phyloP scores from a whole-genome alignment of 305 asterid genomes.

The Nicotiana rustica region DNA sequence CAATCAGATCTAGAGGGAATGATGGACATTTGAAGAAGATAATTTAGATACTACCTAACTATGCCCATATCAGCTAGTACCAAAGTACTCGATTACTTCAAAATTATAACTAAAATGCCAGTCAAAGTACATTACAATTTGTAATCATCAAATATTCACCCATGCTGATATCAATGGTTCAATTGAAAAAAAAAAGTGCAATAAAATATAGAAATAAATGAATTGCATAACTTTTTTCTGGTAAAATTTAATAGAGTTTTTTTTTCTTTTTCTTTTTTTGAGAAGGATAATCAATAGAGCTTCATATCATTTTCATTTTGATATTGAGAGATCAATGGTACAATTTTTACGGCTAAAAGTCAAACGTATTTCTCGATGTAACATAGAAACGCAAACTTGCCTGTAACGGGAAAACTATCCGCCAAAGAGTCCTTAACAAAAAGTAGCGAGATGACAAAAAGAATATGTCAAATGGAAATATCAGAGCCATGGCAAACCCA shows the following conservation, averaged over 20 bases:
- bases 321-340: background rate
- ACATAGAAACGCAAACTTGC: conserved; percentile 57
- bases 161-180: conserved; percentile 28
- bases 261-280: background rate
- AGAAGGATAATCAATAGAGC: background rate
- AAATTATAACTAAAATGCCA: background rate
- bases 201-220: conserved; percentile 1
- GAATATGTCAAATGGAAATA: conserved; percentile 96
- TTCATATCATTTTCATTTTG: conserved; percentile 26
- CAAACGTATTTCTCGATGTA: conserved; percentile 1
- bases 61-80: conserved; percentile 23
- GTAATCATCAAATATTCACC: conserved; percentile 19
- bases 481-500: conserved; percentile 80
- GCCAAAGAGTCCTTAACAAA: conserved; percentile 88
- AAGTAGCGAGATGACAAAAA: conserved; percentile 90
- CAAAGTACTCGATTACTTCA: conserved; percentile 24
- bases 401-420: conserved; percentile 89
- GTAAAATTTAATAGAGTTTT: conserved; percentile 13
- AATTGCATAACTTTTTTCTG: background rate
- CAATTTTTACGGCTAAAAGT: conserved; percentile 2
- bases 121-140: background rate
- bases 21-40: conserved; percentile 17
- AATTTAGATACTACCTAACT: background rate
- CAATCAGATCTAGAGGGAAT: background rate
- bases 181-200: background rate